These are phyloP conservation scores for Fusarium chuoi DNA, from an alignment of 2,329 filamentous ascomycete species.

Conservation along the genomic window DNA sequence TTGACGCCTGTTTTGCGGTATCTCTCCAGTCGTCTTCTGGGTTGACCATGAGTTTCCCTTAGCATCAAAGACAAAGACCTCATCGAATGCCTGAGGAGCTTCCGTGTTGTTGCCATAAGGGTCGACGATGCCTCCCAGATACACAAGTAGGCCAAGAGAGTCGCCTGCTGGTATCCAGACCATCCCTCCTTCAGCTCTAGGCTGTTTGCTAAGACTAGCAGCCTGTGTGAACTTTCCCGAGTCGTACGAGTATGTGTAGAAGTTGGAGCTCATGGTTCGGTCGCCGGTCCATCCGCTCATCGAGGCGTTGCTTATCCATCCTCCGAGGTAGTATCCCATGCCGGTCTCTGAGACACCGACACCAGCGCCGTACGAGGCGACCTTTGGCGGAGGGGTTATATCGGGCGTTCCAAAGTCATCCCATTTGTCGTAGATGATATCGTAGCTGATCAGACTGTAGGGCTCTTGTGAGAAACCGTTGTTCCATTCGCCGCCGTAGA, in stretches of 20 bases:
- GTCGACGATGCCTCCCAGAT: not conserved
- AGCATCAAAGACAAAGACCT: not conserved
- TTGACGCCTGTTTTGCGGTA: not conserved
- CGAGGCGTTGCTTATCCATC: not conserved
- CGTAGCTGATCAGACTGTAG: not conserved
- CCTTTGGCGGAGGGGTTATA: not conserved
- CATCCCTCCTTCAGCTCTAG: not conserved
- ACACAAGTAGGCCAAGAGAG: not conserved
- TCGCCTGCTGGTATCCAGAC: not conserved
- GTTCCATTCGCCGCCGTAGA: slow-evolving; percentile 5
- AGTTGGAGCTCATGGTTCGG: not conserved
- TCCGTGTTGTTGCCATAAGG: not conserved
- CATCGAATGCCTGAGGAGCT: not conserved
- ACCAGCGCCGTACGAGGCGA: not conserved
- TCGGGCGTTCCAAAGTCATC: not conserved
- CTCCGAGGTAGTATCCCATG: not conserved
- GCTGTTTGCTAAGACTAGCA: not conserved
- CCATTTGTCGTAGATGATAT: not conserved
- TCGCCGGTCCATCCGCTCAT: not conserved
- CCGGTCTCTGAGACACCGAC: not conserved
- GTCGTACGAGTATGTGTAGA: not conserved
- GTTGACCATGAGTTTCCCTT: not conserved
- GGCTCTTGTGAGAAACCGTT: not conserved
- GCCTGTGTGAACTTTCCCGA: not conserved
- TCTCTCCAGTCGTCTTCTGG: not conserved